Evolutionary conservation across 441 rosid genomes (phyloP), one percentile per base, ranked within the genome.

Genomic region (Hura crepitans): DNA sequence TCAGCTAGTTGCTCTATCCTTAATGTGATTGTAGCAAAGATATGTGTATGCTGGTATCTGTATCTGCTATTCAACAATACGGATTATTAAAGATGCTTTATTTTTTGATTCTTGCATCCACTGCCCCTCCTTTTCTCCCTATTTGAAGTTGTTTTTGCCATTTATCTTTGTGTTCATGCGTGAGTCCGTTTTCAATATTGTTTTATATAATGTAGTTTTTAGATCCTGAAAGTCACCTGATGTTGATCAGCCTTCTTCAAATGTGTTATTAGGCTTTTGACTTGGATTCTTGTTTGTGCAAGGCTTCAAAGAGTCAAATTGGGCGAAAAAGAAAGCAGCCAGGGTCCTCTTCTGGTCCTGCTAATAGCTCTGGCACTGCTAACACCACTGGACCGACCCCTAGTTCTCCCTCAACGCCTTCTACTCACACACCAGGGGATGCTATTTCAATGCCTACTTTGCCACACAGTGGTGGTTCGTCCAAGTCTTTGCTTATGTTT

Each of bases 371-470:
- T 53, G 93, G 96, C 70, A 88, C 91, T 63, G 92, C 84, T 62
- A 87, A 89, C 78, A 86, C 95, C 45, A 82, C 89, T 0, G 97
- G 92, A 47, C 94, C 92, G 42, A 83, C 94, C 46, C 91, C 96
- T 55, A 87, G 90, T 82, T 89, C 92, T 77, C 96, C 92, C 53
- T 91, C 97, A 62, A 87, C 97, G 18, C 92, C 95, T 31, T 88
- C 98, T 15, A 85, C 96, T 56, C 93, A 87, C 79, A 92, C 96
- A 70, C 93, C 97, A 60, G 97, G 93, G 67, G 96, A 95, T 85
- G 89, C 83, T 71, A 80, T 87, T 62, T 89, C 91, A 28, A 78
- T 89, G 84, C 91, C 98, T 39, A 73, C 83, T 70, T 54, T 88
- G 81, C 86, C 89, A 62, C 96, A 82, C 68, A 63, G 27, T 30